phyloP scores from a whole-genome alignment of 768 basidiomycete species.

The Pilatotrama ljubarskyi region DNA sequence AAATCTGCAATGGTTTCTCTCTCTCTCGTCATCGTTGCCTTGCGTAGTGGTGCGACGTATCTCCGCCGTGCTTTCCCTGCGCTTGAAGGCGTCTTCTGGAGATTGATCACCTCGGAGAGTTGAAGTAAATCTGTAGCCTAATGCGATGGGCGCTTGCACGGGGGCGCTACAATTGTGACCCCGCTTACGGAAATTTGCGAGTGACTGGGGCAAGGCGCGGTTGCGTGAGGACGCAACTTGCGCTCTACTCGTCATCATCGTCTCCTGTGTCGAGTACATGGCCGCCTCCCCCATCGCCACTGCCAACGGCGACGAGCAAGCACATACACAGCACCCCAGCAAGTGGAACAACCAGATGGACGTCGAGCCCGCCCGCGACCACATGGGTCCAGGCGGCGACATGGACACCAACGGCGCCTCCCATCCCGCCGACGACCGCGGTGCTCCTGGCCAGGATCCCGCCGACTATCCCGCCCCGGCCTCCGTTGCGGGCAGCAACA shows the following conservation, averaged over 20 bases:
- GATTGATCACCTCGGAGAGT: no score
- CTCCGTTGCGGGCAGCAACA: conserved; percentile 16
- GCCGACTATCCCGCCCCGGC: conserved; percentile 20
- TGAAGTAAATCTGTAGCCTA: no score
- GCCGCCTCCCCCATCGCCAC: conserved; percentile 23
- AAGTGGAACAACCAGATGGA: conserved; percentile 26
- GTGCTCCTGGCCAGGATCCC: conserved; percentile 16
- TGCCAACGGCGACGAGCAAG: conserved; percentile 10
- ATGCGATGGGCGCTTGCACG: neutral
- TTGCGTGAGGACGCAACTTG: neutral
- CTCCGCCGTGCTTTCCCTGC: no score
- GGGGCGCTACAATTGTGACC: neutral
- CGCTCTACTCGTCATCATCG: conserved; percentile 8
- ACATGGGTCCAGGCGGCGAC: conserved; percentile 23
- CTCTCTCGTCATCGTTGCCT: neutral
- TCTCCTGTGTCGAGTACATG: conserved; percentile 13
- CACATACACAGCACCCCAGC: conserved; percentile 4
- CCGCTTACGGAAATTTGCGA: conserved; percentile 8
- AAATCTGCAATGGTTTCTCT: neutral
- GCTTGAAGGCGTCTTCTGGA: no score
- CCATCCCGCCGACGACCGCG: conserved; percentile 26
- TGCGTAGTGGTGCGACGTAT: neutral
- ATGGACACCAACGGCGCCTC: conserved; percentile 21
- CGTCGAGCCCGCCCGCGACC: conserved; percentile 20
- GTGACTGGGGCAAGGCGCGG: neutral